These are phyloP conservation scores for Amanita molliuscula DNA, from an alignment of 768 basidiomycete genomes.

Conservation along the genomic window DNA sequence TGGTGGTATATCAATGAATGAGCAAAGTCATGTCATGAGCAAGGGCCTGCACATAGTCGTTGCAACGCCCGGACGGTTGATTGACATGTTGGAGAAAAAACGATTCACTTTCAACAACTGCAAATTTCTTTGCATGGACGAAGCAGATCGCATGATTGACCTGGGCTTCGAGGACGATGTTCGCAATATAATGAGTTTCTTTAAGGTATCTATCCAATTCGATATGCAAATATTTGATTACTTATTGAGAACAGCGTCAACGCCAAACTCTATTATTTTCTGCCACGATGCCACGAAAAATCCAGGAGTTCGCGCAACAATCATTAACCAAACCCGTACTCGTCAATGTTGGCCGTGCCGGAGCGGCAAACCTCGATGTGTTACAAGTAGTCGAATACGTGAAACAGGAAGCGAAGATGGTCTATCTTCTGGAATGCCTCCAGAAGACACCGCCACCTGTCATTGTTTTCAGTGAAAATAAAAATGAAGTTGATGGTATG, in stretches of 20 bases:
- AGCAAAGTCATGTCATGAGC: conserved; percentile 86
- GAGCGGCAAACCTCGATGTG: conserved; percentile 95
- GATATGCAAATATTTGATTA: not conserved
- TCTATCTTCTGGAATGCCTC: conserved; percentile 92
- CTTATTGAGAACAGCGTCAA: conserved; percentile 54
- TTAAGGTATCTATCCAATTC: conserved; percentile 61
- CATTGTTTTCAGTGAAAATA: conserved; percentile 97
- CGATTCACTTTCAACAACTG: conserved; percentile 87
- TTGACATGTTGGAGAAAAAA: conserved; percentile 97
- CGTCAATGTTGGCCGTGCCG: conserved; percentile 96
- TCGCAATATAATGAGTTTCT: conserved; percentile 97
- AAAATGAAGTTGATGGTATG: conserved; percentile 99
- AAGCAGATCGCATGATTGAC: conserved; percentile 99
- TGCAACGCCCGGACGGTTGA: conserved; percentile 92
- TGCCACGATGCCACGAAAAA: conserved; percentile 98
- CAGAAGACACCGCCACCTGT: conserved; percentile 98
- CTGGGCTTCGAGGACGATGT: conserved; percentile 99
- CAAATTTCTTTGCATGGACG: conserved; percentile 98
- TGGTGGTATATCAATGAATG: conserved; percentile 96
- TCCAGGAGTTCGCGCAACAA: conserved; percentile 97
- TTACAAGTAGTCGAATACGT: conserved; percentile 97
- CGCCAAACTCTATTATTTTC: conserved; percentile 96
- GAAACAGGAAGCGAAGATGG: conserved; percentile 99
- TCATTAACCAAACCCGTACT: conserved; percentile 91
- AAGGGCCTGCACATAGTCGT: conserved; percentile 94